Evolutionary conservation across 2,329 filamentous ascomycete species (phyloP).

Genomic region (Aspergillus niger): DNA sequence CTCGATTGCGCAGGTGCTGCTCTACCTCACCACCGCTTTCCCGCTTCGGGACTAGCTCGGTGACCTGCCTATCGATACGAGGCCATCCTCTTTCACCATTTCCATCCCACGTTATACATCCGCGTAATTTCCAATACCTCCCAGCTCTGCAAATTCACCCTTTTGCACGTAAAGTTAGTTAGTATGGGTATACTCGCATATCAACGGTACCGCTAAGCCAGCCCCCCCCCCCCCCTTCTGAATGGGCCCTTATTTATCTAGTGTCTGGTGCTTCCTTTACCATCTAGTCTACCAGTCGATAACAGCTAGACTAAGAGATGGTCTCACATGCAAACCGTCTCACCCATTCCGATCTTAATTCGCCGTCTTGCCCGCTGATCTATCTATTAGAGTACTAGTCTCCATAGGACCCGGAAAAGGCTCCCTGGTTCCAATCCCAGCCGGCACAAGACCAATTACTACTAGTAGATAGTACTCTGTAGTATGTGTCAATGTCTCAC

Average conservation of each 20-base stretch:
- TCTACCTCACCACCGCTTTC: not conserved
- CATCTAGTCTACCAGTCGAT: not conserved
- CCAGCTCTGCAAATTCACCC: not conserved
- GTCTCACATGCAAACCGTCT: not conserved
- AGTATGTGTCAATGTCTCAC: not conserved
- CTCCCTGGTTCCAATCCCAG: not conserved
- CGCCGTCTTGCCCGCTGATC: not conserved
- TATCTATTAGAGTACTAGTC: not conserved
- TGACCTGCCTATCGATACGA: not conserved
- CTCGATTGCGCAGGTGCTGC: constrained; percentile 20
- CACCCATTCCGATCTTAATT: not conserved
- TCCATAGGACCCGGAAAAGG: not conserved
- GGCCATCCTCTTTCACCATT: not conserved
- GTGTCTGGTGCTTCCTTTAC: no score
- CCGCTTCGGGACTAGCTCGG: constrained; percentile 6
- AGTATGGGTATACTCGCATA: not conserved
- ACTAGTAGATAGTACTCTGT: no score
- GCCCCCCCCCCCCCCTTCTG: no score
- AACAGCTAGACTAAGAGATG: not conserved
- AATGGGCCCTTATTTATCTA: no score
- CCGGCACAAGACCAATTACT: not conserved
- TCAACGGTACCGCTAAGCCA: not conserved
- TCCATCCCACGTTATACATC: not conserved
- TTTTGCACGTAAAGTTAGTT: not conserved
- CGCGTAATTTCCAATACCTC: not conserved